These are phyloP conservation scores for Lecanosticta acicola DNA, from an alignment of 2,329 filamentous ascomycete species.

Conservation along the genomic window DNA sequence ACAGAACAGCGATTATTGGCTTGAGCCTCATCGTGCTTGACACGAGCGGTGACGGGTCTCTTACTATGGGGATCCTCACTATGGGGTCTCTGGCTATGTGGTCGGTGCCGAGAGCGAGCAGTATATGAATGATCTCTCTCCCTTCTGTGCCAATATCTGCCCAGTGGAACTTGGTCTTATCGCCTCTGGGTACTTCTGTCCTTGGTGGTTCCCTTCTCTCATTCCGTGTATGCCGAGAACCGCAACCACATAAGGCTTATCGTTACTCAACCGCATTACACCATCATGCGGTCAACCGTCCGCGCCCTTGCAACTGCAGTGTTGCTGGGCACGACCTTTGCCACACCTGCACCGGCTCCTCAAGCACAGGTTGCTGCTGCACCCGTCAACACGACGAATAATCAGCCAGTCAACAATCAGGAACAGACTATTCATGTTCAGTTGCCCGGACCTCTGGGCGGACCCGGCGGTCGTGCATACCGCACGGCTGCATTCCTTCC, in stretches of 20 bases:
- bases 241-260: background rate
- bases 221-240: background rate
- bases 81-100: background rate
- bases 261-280: background rate
- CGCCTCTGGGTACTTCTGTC: no score
- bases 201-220: background rate
- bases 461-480: constrained; percentile 12
- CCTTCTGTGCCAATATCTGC: no score
- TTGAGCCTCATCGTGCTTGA: background rate
- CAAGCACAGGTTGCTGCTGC: constrained; percentile 5
- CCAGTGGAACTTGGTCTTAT: no score
- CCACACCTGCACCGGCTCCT: background rate
- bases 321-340: constrained; percentile 1
- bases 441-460: constrained; percentile 13
- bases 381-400: constrained; percentile 10
- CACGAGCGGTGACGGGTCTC: background rate
- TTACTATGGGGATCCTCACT: no score
- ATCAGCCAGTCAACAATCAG: constrained; percentile 5
- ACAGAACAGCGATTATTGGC: background rate
- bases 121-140: background rate
- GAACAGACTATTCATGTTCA: background rate
- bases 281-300: constrained; percentile 1
- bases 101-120: background rate
- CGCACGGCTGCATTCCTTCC: constrained; percentile 18
- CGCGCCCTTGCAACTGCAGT: background rate